phyloP scores from a whole-genome alignment of 1,139 yeast species.

The Taphrina wiesneri region DNA sequence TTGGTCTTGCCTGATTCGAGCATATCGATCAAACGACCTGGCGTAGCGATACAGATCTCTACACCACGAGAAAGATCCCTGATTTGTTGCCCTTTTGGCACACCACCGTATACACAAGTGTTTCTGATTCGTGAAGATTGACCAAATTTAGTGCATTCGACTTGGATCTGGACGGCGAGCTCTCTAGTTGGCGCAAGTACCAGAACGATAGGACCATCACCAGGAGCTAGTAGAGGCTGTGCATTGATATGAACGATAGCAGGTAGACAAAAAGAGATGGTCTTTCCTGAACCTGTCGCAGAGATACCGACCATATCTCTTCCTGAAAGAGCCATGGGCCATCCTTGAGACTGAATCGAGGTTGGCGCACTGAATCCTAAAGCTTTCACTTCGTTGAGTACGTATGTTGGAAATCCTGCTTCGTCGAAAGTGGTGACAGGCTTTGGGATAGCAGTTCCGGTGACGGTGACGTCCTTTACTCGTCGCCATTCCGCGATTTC shows the following conservation, averaged over 20 bases:
- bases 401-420: conserved; percentile 57
- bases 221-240: conserved; percentile 85
- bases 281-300: conserved; percentile 98
- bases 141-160: conserved; percentile 94
- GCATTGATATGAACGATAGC: conserved; percentile 97
- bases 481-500: conserved; percentile 77
- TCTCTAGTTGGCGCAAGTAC: conserved; percentile 99
- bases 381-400: conserved; percentile 79
- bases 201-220: conserved; percentile 96
- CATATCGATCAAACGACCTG: conserved; percentile 98
- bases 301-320: conserved; percentile 99
- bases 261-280: conserved; percentile 93
- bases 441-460: conserved; percentile 85
- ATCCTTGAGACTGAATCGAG: conserved; percentile 97
- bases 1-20: conserved; percentile 93
- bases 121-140: conserved; percentile 87
- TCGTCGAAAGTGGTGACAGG: conserved; percentile 92
- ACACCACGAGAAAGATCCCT: conserved; percentile 94
- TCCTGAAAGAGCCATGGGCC: conserved; percentile 99
- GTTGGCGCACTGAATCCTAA: conserved; percentile 95
- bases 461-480: conserved; percentile 78
- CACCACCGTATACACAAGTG: conserved; percentile 99
- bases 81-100: conserved; percentile 95
- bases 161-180: conserved; percentile 95
- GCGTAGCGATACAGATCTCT: conserved; percentile 93